Evolutionary conservation across 176 grass and related monocot species (phyloP).

Genomic region (Typha latifolia): DNA sequence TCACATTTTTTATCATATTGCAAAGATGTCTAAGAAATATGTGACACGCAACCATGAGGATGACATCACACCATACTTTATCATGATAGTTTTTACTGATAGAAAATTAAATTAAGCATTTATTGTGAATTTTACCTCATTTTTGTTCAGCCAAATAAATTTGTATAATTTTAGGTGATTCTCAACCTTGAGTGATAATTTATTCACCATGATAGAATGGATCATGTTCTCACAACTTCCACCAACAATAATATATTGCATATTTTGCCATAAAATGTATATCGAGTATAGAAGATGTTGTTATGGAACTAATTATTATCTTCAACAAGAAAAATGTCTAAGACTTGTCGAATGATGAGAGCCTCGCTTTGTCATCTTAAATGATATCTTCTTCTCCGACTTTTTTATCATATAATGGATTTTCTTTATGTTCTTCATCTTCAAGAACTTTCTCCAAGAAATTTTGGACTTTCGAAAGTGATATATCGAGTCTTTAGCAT

Average conservation of each 20-base stretch:
- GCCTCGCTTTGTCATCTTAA: neutral
- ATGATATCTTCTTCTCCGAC: neutral
- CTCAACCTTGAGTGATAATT: neutral
- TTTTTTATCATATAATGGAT: neutral
- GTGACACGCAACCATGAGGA: neutral
- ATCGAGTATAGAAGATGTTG: constrained; percentile 10
- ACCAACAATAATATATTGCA: neutral
- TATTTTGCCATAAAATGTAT: constrained; percentile 6
- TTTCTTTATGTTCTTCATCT: neutral
- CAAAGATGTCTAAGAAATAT: neutral
- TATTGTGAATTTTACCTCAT: too few species aligned
- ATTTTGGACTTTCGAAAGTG: neutral
- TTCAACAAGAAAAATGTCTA: neutral
- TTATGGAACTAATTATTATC: neutral
- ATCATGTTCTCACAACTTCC: neutral
- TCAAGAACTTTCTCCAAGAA: neutral
- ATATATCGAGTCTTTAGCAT: too few species aligned
- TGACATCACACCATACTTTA: neutral
- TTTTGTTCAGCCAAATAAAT: neutral
- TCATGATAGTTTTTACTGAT: neutral
- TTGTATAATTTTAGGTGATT: neutral
- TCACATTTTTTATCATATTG: neutral
- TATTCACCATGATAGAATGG: neutral
- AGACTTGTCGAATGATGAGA: neutral
- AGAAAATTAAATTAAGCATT: neutral